phyloP scores from a whole-genome alignment of 305 asterid species.

The Petunia hybrid region DNA sequence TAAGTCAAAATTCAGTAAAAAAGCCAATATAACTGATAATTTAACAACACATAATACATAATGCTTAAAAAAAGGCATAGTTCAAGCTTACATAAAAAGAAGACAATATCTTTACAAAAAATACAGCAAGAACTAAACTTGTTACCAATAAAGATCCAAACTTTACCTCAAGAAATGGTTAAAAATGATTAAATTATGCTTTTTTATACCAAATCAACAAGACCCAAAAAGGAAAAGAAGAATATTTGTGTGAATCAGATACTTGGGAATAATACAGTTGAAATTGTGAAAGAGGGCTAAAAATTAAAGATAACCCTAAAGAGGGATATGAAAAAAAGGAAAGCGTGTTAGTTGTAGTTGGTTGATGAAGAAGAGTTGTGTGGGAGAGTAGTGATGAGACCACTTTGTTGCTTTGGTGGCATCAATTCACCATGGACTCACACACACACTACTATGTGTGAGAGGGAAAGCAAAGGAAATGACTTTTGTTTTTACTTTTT shows the following conservation, averaged over 20 bases:
- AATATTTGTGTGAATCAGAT: slow-evolving; percentile 20
- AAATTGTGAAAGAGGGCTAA: slow-evolving; percentile 22
- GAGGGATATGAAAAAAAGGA: slow-evolving; percentile 28
- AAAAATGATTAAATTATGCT: slow-evolving; percentile 2
- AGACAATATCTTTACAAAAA: slow-evolving; percentile 20
- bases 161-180: slow-evolving; percentile 41
- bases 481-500: not conserved
- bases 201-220: slow-evolving; percentile 38
- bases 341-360: slow-evolving; percentile 46
- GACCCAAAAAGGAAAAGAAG: not conserved
- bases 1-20: not conserved
- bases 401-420: slow-evolving; percentile 49
- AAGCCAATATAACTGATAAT: not conserved
- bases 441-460: slow-evolving; percentile 37
- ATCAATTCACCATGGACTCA: slow-evolving; percentile 47
- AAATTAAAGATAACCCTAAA: slow-evolving; percentile 20
- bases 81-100: slow-evolving; percentile 13
- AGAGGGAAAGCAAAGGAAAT: slow-evolving; percentile 31
- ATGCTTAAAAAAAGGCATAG: slow-evolving; percentile 23
- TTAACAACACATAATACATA: slow-evolving; percentile 15
- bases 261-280: slow-evolving; percentile 17
- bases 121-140: slow-evolving; percentile 37
- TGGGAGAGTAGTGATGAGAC: slow-evolving; percentile 46
- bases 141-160: slow-evolving; percentile 5
- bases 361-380: slow-evolving; percentile 38